Percentiles rank a stretch among this genome's conserved stretches.
phyloP scores from a whole-genome alignment of 202 grass and related monocot genomes.

The Eragrostis tef region DNA sequence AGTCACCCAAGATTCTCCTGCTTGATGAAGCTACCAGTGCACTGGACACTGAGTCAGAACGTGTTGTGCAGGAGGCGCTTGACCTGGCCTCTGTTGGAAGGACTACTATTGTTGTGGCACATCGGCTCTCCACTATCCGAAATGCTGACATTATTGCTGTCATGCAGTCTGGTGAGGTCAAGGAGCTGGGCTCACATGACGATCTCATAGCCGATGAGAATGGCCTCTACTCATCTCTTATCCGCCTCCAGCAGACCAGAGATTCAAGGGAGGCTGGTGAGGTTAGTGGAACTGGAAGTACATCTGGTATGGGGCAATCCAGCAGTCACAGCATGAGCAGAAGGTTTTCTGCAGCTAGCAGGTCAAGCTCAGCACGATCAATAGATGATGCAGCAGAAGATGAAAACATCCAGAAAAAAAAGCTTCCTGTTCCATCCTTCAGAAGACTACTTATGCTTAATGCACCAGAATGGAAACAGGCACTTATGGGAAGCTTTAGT shows the following conservation, averaged over 20 bases:
- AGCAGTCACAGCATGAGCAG: conserved; percentile 71
- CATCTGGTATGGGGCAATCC: conserved; percentile 37
- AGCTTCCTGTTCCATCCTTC: conserved; percentile 63
- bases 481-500: conserved; percentile 64
- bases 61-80: conserved; percentile 77
- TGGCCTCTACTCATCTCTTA: conserved; percentile 76
- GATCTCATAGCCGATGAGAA: conserved; percentile 67
- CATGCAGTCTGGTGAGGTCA: conserved; percentile 73
- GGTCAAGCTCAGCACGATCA: conserved; percentile 63
- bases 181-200: conserved; percentile 83
- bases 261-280: conserved; percentile 38
- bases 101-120: conserved; percentile 84
- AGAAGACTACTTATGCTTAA: conserved; percentile 80
- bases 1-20: conserved; percentile 93
- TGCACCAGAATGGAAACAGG: conserved; percentile 81
- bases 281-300: conserved; percentile 35
- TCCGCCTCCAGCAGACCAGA: conserved; percentile 66
- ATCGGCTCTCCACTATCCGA: conserved; percentile 83
- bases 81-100: conserved; percentile 69
- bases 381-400: conserved; percentile 39
- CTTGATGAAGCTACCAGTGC: conserved; percentile 96
- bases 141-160: conserved; percentile 85
- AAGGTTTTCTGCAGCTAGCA: conserved; percentile 63
- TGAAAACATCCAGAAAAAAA: conserved; percentile 24
- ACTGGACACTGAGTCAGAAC: conserved; percentile 80